Conservation (phyloP, 495 filamentous ascomycete species). For the Aspergillus bertholletiae region DNA sequence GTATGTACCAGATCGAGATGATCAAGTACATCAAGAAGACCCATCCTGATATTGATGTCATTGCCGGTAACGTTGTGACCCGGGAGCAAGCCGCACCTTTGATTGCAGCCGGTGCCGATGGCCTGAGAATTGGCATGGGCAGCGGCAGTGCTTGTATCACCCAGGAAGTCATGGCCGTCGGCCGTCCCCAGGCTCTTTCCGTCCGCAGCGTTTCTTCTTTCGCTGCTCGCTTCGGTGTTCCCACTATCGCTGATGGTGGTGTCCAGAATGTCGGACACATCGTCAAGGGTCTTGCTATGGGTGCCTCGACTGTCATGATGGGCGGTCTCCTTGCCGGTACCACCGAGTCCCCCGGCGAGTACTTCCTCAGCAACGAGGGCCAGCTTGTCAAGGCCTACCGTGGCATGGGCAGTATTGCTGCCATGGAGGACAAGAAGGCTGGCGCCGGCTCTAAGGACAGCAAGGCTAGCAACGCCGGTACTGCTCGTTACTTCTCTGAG, state of each 20-base stretch:
- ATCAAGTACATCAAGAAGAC: conserved; percentile 88
- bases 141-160: conserved; percentile 98
- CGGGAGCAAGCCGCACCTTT: conserved; percentile 87
- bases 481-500: conserved; percentile 97
- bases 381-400: conserved; percentile 99
- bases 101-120: conserved; percentile 93
- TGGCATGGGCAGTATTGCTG: conserved; percentile 97
- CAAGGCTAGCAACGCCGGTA: conserved; percentile 91
- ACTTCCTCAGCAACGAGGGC: conserved; percentile 90
- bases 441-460: conserved; percentile 60
- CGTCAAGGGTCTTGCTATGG: conserved; percentile 93
- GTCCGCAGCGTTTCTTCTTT: conserved; percentile 87
- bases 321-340: conserved; percentile 95
- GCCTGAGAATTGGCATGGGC: conserved; percentile 98
- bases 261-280: conserved; percentile 99
- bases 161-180: conserved; percentile 99
- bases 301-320: conserved; percentile 98
- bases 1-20: conserved; percentile 96
- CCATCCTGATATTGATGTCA: conserved; percentile 84
- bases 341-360: conserved; percentile 95
- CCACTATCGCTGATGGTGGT: conserved; percentile 96
- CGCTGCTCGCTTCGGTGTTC: conserved; percentile 89
- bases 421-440: conserved; percentile 98
- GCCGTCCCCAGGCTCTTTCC: conserved; percentile 87
- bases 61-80: conserved; percentile 97